Evolutionary conservation across 192 early-diverging fungal genomes (phyloP).

Genomic region (Umbelopsis isabellina): DNA sequence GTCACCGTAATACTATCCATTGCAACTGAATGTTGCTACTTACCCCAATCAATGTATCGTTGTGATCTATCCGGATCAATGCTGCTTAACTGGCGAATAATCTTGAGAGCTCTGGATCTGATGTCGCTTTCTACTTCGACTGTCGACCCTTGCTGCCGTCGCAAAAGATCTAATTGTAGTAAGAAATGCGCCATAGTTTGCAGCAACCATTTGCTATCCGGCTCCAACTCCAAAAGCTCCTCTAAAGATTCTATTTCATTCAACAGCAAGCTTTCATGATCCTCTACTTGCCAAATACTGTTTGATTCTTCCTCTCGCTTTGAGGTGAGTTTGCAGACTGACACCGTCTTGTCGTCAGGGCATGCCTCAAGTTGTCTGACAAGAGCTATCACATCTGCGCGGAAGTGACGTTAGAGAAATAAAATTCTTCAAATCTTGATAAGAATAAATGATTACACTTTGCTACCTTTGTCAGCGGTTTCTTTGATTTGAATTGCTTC

Average conservation of each 20-base stretch:
- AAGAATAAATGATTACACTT: neutral
- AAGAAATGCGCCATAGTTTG: conserved; percentile 61
- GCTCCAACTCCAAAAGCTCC: conserved; percentile 78
- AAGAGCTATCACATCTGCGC: neutral
- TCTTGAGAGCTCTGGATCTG: conserved; percentile 41
- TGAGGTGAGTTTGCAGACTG: neutral
- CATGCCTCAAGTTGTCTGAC: neutral
- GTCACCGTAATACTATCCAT: neutral
- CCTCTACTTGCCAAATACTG: conserved; percentile 34
- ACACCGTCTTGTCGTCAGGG: neutral
- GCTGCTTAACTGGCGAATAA: conserved; percentile 52
- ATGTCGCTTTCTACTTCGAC: conserved; percentile 35
- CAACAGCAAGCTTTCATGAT: conserved; percentile 48
- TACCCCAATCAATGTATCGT: conserved; percentile 63
- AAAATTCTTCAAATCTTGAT: neutral
- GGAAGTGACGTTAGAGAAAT: neutral
- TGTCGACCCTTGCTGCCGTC: conserved; percentile 24
- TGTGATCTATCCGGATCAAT: conserved; percentile 57
- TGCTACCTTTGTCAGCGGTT: neutral
- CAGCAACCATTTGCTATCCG: conserved; percentile 79
- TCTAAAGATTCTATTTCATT: conserved; percentile 63
- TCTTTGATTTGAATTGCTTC: neutral
- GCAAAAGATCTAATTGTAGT: conserved; percentile 42
- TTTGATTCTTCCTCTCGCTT: neutral
- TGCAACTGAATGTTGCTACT: conserved; percentile 14